Base-by-base conservation (phyloP, 2,329 filamentous ascomycete species). In the Nectriaceae sp. region DNA sequence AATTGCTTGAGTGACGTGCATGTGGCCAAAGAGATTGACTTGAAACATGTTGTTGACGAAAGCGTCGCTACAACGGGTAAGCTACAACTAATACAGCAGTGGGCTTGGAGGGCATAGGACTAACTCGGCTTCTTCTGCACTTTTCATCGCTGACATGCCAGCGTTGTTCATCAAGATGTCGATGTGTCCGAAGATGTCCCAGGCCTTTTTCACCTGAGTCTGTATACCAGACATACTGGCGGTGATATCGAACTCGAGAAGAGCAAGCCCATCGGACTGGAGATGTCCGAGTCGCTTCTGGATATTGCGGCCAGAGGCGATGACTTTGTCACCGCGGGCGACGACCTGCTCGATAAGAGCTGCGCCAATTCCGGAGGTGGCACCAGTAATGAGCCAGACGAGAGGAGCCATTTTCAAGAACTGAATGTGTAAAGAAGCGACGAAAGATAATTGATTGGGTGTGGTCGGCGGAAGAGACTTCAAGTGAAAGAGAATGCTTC, bases 121-220 rank as follows among this genome's bases (percentile, higher is more conserved):
- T 36, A 53, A 70, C 68, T 56, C 50, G 10, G 65, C 59, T 22
- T 70, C 68, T 13, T 70, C 68, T 21, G 57, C 57, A 15, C 53
- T 52, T 11, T 56, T 60, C 36, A 63, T 50, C 2, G 56, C 47
- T 1, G 62, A 64, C 22, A 59, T 64, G 22, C 64, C 68, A 8
- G 68, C 69, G 38, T 70, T 69, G 50, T 70, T 70, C 18, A 69
- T 52, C 15, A 70, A 44, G 4, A 70, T 52, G 21, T 70, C 66
- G 15, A 70, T 64, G 6, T 51, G 59, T 0, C 65, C 68, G 21
- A 66, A 70, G 2, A 67, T 55, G 2, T 40, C 18, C 59, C 65
- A 64, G 15, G 65, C 67, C 13, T 61, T 37, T 11, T 61, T 33
- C 1, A 68, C 42, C 19, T 54, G 42, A 18, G 31, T 26, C 18